Conservation (phyloP, 768 basidiomycete species). For the Mycena leptocephala region DNA sequence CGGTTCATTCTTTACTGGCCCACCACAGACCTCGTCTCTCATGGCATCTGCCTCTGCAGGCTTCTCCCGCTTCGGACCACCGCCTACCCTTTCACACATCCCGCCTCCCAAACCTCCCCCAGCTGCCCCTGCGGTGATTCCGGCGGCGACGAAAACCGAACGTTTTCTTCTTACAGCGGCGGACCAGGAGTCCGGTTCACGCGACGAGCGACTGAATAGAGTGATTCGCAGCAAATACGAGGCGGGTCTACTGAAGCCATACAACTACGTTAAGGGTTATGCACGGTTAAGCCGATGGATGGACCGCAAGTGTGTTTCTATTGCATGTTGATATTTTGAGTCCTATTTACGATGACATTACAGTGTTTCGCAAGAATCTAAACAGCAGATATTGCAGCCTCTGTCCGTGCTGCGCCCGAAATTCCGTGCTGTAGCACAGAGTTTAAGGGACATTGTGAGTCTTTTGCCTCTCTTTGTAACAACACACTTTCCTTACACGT, state of each 20-base stretch:
- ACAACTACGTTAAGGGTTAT: constrained; percentile 98
- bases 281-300: constrained; percentile 94
- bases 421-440: constrained; percentile 88
- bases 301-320: constrained; percentile 84
- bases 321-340: neutral
- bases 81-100: constrained; percentile 18
- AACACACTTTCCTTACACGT: constrained; percentile 6
- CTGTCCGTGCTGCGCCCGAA: constrained; percentile 89
- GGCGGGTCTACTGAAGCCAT: constrained; percentile 94
- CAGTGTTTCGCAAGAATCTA: constrained; percentile 92
- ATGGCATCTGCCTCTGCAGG: constrained; percentile 60
- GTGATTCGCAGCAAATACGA: constrained; percentile 98
- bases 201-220: constrained; percentile 90
- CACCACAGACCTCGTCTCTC: constrained; percentile 65
- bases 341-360: neutral
- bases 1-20: constrained; percentile 81
- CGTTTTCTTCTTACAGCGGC: constrained; percentile 94
- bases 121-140: constrained; percentile 68
- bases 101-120: constrained; percentile 30
- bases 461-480: neutral
- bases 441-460: constrained; percentile 85
- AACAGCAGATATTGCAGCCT: constrained; percentile 93
- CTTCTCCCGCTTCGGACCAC: constrained; percentile 31
- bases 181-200: constrained; percentile 92
- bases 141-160: constrained; percentile 87